These are phyloP conservation scores for Alternaria incomplexa DNA, from an alignment of 2,329 filamentous ascomycete genomes.

Conservation along the genomic window DNA sequence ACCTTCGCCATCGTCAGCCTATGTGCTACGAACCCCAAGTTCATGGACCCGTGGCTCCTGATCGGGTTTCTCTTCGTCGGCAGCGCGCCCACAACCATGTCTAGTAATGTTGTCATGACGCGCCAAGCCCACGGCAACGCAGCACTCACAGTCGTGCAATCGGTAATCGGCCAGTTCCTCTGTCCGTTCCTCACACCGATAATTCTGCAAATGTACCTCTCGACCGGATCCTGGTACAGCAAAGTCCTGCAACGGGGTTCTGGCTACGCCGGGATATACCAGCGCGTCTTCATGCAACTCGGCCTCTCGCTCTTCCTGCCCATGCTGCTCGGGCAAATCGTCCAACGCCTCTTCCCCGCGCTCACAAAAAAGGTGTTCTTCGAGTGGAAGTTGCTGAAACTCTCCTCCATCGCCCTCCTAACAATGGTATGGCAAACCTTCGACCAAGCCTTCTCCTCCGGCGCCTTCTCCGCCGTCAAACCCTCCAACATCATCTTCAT, in stretches of 20 bases:
- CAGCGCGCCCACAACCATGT: conserved; percentile 75
- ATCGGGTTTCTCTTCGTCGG: conserved; percentile 71
- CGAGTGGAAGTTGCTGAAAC: conserved; percentile 54
- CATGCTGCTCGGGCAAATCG: conserved; percentile 65
- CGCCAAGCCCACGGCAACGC: conserved; percentile 69
- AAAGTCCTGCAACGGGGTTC: conserved; percentile 60
- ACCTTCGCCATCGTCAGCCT: conserved; percentile 64
- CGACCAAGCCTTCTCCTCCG: conserved; percentile 69
- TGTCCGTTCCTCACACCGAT: conserved; percentile 72
- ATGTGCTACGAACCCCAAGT: conserved; percentile 55
- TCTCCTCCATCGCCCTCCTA: conserved; percentile 54
- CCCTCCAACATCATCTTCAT: conserved; percentile 69
- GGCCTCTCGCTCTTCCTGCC: conserved; percentile 71
- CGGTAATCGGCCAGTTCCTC: conserved; percentile 72
- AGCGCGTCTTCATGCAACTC: conserved; percentile 70
- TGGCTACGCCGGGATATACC: conserved; percentile 67
- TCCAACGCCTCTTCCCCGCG: conserved; percentile 63
- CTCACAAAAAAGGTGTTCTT: conserved; percentile 61
- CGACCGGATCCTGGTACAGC: conserved; percentile 60
- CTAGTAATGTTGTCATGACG: conserved; percentile 78
- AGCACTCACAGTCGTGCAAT: conserved; percentile 62
- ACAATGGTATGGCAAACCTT: conserved; percentile 70
- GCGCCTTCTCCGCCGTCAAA: conserved; percentile 65
- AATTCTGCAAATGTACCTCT: conserved; percentile 67
- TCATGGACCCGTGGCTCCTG: conserved; percentile 69